Conservation (phyloP, 495 filamentous ascomycete species). For the Trichoderma reesei region DNA sequence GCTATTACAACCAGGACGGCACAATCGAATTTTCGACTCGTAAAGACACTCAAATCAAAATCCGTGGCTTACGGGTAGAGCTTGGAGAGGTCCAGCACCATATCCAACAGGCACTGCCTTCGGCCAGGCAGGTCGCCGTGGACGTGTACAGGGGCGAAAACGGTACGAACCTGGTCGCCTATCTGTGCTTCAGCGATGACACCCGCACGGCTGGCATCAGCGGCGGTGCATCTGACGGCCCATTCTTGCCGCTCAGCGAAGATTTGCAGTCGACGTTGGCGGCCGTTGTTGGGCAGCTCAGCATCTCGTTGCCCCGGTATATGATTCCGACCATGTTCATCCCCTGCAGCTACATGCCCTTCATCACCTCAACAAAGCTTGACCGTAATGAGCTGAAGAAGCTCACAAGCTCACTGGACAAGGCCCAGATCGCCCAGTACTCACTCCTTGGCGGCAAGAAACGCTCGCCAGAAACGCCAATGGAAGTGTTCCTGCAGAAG, state of each 20-base stretch:
- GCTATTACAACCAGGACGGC: conserved; percentile 33
- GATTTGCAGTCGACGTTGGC: background rate
- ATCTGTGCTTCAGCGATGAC: conserved; percentile 23
- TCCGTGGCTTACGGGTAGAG: conserved; percentile 7
- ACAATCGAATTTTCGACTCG: conserved; percentile 30
- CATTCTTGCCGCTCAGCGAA: conserved; percentile 10
- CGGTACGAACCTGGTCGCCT: conserved; percentile 27
- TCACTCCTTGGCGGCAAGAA: conserved; percentile 2
- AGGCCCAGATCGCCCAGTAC: background rate
- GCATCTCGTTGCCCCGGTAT: conserved; percentile 11
- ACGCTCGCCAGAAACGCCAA: background rate
- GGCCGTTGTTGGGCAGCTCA: conserved; percentile 1
- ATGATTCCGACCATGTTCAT: conserved; percentile 18
- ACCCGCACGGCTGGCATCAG: conserved; percentile 15
- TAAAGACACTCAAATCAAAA: conserved; percentile 16
- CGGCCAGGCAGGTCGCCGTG: conserved; percentile 12
- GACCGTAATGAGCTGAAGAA: background rate
- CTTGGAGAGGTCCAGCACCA: conserved; percentile 9
- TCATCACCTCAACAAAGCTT: conserved; percentile 35
- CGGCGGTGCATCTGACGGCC: conserved; percentile 19
- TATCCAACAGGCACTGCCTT: background rate
- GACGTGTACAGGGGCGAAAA: conserved; percentile 16
- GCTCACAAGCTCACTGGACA: background rate
- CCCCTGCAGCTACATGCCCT: conserved; percentile 6
- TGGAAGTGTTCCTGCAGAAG: conserved; percentile 12